A percentile compares a stretch with the other conserved stretches of the same genome.
Conservation (phyloP, 139 green algal genomes). For the Cymbomonas tetramitiformis region DNA sequence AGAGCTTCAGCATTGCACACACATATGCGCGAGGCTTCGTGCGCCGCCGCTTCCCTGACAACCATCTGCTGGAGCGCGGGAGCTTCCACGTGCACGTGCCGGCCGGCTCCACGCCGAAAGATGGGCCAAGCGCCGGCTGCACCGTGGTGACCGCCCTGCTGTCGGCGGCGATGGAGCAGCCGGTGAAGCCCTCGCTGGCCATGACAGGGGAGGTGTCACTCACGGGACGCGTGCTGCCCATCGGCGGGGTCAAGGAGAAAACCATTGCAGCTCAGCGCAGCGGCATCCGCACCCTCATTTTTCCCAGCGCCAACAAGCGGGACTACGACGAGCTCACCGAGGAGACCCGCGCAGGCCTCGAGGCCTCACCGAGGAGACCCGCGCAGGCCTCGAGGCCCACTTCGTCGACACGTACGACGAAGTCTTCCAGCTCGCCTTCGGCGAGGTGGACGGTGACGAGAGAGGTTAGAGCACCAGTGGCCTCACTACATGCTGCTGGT, state of each 20-base stretch:
- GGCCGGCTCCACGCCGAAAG: constrained; percentile 79
- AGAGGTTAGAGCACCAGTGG: no score
- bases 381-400: constrained; percentile 55
- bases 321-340: constrained; percentile 83
- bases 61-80: constrained; percentile 40
- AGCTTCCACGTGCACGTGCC: constrained; percentile 87
- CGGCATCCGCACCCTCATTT: constrained; percentile 51
- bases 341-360: constrained; percentile 68
- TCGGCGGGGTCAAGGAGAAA: constrained; percentile 89
- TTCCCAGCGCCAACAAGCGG: constrained; percentile 72
- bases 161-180: constrained; percentile 57
- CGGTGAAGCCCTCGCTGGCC: constrained; percentile 54
- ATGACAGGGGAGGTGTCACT: constrained; percentile 93
- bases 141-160: constrained; percentile 85
- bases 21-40: constrained; percentile 65
- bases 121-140: constrained; percentile 72
- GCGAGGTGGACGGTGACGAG: constrained; percentile 9
- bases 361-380: constrained; percentile 71
- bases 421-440: constrained; percentile 64
- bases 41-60: background rate
- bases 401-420: constrained; percentile 76
- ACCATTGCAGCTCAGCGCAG: constrained; percentile 61
- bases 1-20: constrained; percentile 78
- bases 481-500: no score
- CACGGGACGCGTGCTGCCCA: constrained; percentile 72